These are phyloP conservation scores for Chlamydomonas sphaeroides DNA, from an alignment of 139 green algal genomes.

Conservation along the genomic window DNA sequence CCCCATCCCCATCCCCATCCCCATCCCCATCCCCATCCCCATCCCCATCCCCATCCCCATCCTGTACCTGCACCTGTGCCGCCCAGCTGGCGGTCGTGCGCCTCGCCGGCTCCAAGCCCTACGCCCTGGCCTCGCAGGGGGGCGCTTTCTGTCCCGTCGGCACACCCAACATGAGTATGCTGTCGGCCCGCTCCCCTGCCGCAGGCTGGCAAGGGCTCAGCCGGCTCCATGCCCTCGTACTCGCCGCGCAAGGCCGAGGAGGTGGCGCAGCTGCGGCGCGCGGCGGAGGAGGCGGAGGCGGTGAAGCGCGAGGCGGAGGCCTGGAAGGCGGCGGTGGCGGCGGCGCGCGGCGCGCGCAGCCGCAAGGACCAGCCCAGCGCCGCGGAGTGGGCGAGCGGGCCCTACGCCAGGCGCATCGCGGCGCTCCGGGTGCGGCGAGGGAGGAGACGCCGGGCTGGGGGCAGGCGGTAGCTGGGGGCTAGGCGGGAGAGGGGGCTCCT, in stretches of 20 bases:
- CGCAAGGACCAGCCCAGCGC: slow-evolving; percentile 24
- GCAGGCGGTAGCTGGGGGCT: background rate
- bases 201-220: too few relatives aligned
- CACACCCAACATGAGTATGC: too few relatives aligned
- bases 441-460: too few relatives aligned
- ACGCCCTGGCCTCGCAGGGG: too few relatives aligned
- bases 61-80: background rate
- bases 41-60: background rate
- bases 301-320: slow-evolving; percentile 7
- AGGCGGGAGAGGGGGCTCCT: too few relatives aligned
- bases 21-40: background rate
- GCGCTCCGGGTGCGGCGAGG: slow-evolving; percentile 48
- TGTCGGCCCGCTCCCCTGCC: too few relatives aligned
- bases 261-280: slow-evolving; percentile 25
- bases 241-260: slow-evolving; percentile 34
- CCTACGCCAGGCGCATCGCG: slow-evolving; percentile 41
- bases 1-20: too few relatives aligned
- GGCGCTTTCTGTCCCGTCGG: too few relatives aligned
- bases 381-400: slow-evolving; percentile 54
- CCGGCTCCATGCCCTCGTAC: slow-evolving; percentile 38
- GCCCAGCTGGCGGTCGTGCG: too few relatives aligned
- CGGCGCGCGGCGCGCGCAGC: background rate
- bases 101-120: too few relatives aligned
- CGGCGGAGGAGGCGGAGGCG: slow-evolving; percentile 31
- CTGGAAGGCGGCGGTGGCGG: slow-evolving; percentile 25